Base-by-base conservation (phyloP, 768 basidiomycete species). In the Tricholoma terreum region DNA sequence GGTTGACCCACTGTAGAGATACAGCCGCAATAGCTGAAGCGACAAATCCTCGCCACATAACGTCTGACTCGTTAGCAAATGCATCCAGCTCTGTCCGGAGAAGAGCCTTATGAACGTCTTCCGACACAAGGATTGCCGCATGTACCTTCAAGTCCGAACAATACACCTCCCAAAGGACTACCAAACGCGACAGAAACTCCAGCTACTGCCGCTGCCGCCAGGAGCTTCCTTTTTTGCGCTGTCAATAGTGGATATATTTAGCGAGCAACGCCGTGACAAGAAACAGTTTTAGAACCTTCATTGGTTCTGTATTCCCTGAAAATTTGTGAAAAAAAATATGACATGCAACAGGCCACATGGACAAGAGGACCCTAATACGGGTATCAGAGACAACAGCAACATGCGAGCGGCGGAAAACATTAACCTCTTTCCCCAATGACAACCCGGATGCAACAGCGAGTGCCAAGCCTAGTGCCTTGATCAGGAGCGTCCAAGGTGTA, bases 111-210 rank as follows among this genome's bases (percentile, higher is more conserved):
- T 35, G 7, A 43, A 33, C 31, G 52, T 19, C 35, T 10, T 17
- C 22, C 15, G 50, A 30, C 36, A 24, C 48, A 6, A 30, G 36
- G 15, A 43, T 7, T 6, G 14, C 45, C 61, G 10, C 24, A 31
- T 17, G 53, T 52, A 78, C 82, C 84, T 78, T 94, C 92, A 31
- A 94, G 81, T 6, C 89, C 89, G 64, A 94, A 94, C 7, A 94
- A 72, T 0, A 94, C 91, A 9, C 91, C 92, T 3, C 92, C 92
- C 5, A 94, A 77, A 7, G 92, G 92, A 61, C 88, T 90, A 36
- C 92, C 92, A 69, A 94, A 94, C 12, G 92, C 92, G 1, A 94
- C 91, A 0, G 90, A 91, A 15, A 94, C 88, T 45, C 92, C 92
- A 1, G 92, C 91, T 0, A 90, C 87, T 2, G 90, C 92, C 0